These are phyloP conservation scores for Diaporthe capsici DNA, from an alignment of 2,329 filamentous ascomycete species.

Conservation along the genomic window DNA sequence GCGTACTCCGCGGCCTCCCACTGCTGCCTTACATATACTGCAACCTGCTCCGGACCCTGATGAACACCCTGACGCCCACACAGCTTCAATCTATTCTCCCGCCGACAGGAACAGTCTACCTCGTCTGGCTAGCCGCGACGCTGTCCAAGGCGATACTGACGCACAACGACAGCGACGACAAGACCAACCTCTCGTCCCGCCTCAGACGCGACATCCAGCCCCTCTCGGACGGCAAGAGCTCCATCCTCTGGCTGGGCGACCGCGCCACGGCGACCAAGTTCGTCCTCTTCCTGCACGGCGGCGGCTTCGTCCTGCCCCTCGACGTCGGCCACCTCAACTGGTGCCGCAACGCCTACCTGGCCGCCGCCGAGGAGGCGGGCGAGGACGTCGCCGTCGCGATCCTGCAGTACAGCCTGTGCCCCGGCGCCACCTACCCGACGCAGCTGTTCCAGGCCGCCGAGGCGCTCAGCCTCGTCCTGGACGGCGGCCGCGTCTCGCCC, in stretches of 20 bases:
- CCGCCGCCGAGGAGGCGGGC: not conserved
- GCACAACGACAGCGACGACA: not conserved
- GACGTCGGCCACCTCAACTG: constrained; percentile 46
- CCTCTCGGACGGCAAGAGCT: constrained; percentile 44
- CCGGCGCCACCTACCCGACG: constrained; percentile 48
- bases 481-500: constrained; percentile 47
- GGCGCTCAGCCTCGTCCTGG: constrained; percentile 49
- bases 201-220: constrained; percentile 42
- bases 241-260: constrained; percentile 50
- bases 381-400: constrained; percentile 17
- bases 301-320: constrained; percentile 47
- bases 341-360: constrained; percentile 48
- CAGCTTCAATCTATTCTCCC: constrained; percentile 16
- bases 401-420: constrained; percentile 53
- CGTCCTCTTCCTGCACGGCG: constrained; percentile 51
- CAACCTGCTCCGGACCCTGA: constrained; percentile 19
- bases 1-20: constrained; percentile 21
- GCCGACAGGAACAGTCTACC: constrained; percentile 9
- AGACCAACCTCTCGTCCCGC: not conserved
- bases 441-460: constrained; percentile 52
- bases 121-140: constrained; percentile 7
- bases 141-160: not conserved
- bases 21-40: constrained; percentile 2
- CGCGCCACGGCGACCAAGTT: constrained; percentile 47
- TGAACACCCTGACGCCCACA: constrained; percentile 14